Evolutionary conservation across 1,139 yeast genomes (phyloP).

Genomic region (Sugiyamaella novakii): DNA sequence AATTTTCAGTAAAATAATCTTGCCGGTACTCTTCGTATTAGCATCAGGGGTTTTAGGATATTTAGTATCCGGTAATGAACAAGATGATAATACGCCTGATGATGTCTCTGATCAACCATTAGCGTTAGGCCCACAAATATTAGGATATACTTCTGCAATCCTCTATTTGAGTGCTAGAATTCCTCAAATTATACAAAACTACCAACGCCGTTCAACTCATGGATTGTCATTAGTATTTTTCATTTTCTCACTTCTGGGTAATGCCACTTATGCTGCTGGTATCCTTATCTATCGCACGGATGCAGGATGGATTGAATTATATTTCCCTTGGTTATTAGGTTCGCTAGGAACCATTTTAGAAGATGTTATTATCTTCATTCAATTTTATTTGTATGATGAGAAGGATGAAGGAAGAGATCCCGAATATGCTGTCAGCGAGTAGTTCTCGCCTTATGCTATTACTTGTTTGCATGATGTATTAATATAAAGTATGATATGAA

Average conservation of each 20-base stretch:
- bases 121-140: slow-evolving; percentile 62
- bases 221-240: slow-evolving; percentile 77
- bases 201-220: slow-evolving; percentile 65
- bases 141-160: slow-evolving; percentile 71
- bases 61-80: slow-evolving; percentile 47
- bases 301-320: slow-evolving; percentile 58
- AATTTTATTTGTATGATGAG: slow-evolving; percentile 57
- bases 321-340: slow-evolving; percentile 74
- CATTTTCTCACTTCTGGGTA: slow-evolving; percentile 73
- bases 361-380: slow-evolving; percentile 63
- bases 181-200: slow-evolving; percentile 77
- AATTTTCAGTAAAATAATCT: slow-evolving; percentile 50
- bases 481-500: slow-evolving; percentile 1
- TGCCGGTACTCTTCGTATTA: slow-evolving; percentile 66
- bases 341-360: slow-evolving; percentile 73
- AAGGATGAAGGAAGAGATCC: slow-evolving; percentile 16
- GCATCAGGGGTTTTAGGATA: slow-evolving; percentile 69
- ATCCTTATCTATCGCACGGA: slow-evolving; percentile 68
- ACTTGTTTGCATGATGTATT: background rate
- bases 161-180: slow-evolving; percentile 75
- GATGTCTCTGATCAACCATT: slow-evolving; percentile 36
- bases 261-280: slow-evolving; percentile 75
- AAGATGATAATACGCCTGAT: slow-evolving; percentile 27
- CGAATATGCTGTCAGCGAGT: slow-evolving; percentile 25
- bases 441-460: background rate